Base-by-base conservation (phyloP, 1,139 yeast species). In the Suhomyces ambrosiae region DNA sequence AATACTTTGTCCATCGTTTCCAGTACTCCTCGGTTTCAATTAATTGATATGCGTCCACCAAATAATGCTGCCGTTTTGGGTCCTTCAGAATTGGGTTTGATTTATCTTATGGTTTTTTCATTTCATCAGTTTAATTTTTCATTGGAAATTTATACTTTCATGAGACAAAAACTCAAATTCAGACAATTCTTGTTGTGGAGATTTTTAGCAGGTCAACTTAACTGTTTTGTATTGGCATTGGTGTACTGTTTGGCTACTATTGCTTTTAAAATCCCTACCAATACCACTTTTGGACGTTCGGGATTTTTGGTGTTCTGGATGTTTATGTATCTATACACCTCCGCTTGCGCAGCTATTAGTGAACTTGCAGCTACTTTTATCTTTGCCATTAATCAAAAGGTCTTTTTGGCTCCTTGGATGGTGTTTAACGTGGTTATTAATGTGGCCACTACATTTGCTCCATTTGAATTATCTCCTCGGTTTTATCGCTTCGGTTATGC, bases 401-500 rank as follows among this genome's bases (percentile, higher is more conserved):
- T 84, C 7, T 44, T 68, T 25, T 46, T 70, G 16, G 76, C 75
- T 3, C 69, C 69, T 50, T 82, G 87, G 86, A 63, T 83, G 55
- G 65, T 82, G 45, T 68, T 75, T 41, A 79, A 80, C 76, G 81
- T 82, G 47, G 74, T 82, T 35, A 35, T 70, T 29, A 83, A 82
- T 49, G 71, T 82, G 30, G 63, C 87, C 0, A 77, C 85, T 3
- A 73, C 86, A 0, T 80, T 82, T 53, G 70, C 76, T 24, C 82
- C 89, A 2, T 54, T 82, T 49, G 80, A 67, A 2, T 58, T 83
- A 33, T 58, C 66, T 24, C 78, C 79, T 3, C 50, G 56, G 15
- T 79, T 82, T 45, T 84, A 73, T 58, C 60, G 79, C 33, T 80
- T 75, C 56, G 88, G 89, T 6, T 80, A 80, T 52, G 82, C 76